These are phyloP conservation scores for Massariosphaeria phaeospora DNA, from an alignment of 495 filamentous ascomycete species.

Conservation along the genomic window DNA sequence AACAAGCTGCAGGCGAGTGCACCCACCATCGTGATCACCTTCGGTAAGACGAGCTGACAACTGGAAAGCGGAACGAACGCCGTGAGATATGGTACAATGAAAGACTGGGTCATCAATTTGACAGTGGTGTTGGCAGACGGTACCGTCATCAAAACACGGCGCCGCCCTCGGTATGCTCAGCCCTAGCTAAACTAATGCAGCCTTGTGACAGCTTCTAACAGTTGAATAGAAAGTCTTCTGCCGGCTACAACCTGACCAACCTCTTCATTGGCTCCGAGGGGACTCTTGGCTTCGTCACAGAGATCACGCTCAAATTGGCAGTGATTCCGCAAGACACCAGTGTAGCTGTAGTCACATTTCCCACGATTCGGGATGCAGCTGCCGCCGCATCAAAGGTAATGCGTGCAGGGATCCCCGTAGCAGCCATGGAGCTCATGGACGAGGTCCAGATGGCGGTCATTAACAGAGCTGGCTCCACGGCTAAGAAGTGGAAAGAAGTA, in stretches of 20 bases:
- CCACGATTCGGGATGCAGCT: slow-evolving; percentile 66
- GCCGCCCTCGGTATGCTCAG: slow-evolving; percentile 51
- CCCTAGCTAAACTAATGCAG: neutral
- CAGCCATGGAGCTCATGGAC: slow-evolving; percentile 79
- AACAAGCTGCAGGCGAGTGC: slow-evolving; percentile 57
- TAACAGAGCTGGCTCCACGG: slow-evolving; percentile 65
- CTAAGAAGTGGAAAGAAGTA: slow-evolving; percentile 65
- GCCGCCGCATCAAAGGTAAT: slow-evolving; percentile 65
- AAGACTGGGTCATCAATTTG: slow-evolving; percentile 78
- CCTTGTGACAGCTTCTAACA: slow-evolving; percentile 4
- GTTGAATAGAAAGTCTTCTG: slow-evolving; percentile 57
- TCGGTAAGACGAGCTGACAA: neutral
- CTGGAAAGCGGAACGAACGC: slow-evolving; percentile 62
- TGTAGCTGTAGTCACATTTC: slow-evolving; percentile 73
- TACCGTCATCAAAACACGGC: slow-evolving; percentile 69
- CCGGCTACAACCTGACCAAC: slow-evolving; percentile 73
- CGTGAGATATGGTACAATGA: slow-evolving; percentile 79
- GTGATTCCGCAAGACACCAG: slow-evolving; percentile 66
- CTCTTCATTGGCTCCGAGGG: slow-evolving; percentile 76
- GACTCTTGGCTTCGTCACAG: slow-evolving; percentile 72
- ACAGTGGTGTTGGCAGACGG: slow-evolving; percentile 77
- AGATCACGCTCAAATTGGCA: slow-evolving; percentile 69
- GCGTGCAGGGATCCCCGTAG: slow-evolving; percentile 66
- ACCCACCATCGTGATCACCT: neutral
- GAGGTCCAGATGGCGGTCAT: slow-evolving; percentile 77